A percentile compares a stretch with the other conserved stretches of the same genome.
Conservation (phyloP, 495 filamentous ascomycete genomes). For the Pyrenula massariospora region DNA sequence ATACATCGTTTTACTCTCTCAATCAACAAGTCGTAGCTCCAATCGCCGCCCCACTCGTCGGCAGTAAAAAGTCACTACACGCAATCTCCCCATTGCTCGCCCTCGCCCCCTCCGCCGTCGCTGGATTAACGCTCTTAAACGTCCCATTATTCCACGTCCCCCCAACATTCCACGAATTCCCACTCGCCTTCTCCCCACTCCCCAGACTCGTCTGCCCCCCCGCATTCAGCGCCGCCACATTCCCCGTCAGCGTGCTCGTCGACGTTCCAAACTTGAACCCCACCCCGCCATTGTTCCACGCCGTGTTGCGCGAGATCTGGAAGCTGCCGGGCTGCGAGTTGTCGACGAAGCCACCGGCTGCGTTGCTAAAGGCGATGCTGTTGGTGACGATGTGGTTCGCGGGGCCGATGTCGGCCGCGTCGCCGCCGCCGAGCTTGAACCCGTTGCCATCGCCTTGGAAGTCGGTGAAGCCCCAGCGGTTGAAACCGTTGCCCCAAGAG, state of each 20-base stretch:
- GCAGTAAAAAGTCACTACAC: slow-evolving; percentile 10
- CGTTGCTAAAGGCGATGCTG: slow-evolving; percentile 16
- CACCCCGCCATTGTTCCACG: slow-evolving; percentile 14
- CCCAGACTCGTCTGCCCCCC: slow-evolving; percentile 3
- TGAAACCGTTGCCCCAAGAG: slow-evolving; percentile 19
- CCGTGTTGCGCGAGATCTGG: slow-evolving; percentile 12
- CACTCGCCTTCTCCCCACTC: slow-evolving; percentile 6
- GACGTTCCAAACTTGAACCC: slow-evolving; percentile 14
- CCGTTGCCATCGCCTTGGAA: slow-evolving; percentile 19
- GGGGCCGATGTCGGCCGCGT: slow-evolving; percentile 8
- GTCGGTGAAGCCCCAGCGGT: slow-evolving; percentile 16
- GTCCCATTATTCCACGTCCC: slow-evolving; percentile 12
- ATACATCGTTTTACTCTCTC: too few relatives aligned
- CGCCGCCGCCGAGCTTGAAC: slow-evolving; percentile 17
- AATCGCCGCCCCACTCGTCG: slow-evolving; percentile 7
- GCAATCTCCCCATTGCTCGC: slow-evolving; percentile 10
- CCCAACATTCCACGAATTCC: slow-evolving; percentile 14
- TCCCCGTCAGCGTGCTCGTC: slow-evolving; percentile 8
- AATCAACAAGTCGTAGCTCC: slow-evolving; percentile 10
- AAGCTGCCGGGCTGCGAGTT: slow-evolving; percentile 13
- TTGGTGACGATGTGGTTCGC: slow-evolving; percentile 17
- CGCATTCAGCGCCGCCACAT: slow-evolving; percentile 13
- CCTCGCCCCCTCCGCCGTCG: slow-evolving; percentile 9
- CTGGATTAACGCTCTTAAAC: slow-evolving; percentile 11
- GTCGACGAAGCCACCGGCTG: slow-evolving; percentile 15